These are phyloP conservation scores for Microcos paniculata DNA, from an alignment of 345 rosid genomes.

Conservation along the genomic window DNA sequence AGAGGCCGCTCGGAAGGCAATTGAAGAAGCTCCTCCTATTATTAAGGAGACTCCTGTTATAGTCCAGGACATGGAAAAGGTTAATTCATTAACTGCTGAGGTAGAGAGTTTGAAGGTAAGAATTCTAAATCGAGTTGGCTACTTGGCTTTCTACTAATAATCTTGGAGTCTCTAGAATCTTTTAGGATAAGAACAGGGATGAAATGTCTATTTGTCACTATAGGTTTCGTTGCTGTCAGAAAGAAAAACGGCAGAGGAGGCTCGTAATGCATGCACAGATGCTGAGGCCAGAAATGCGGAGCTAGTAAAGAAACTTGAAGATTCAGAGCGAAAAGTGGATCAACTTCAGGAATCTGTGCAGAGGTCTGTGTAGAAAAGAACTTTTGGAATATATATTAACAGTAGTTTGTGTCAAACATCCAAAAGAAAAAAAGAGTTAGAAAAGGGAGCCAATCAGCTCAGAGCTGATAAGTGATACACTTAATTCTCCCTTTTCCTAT, in stretches of 20 bases:
- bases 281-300: slow-evolving; percentile 69
- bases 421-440: background rate
- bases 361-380: slow-evolving; percentile 58
- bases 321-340: slow-evolving; percentile 68
- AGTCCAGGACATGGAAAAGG: slow-evolving; percentile 87
- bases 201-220: background rate
- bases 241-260: slow-evolving; percentile 58
- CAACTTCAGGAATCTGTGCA: slow-evolving; percentile 95
- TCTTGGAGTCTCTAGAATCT: background rate
- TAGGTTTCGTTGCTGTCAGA: slow-evolving; percentile 78
- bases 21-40: slow-evolving; percentile 97
- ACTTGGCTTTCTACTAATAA: background rate
- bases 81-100: slow-evolving; percentile 65
- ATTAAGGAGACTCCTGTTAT: slow-evolving; percentile 95
- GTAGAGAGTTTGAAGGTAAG: slow-evolving; percentile 83
- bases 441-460: background rate
- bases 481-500: background rate
- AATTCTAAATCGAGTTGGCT: slow-evolving; percentile 3
- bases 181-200: background rate
- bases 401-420: background rate
- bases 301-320: slow-evolving; percentile 77
- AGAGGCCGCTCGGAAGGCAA: slow-evolving; percentile 91
- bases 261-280: slow-evolving; percentile 53
- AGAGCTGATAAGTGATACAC: background rate
- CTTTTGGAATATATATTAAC: slow-evolving; percentile 4